Percentiles rank a stretch among this genome's conserved stretches.
Evolutionary conservation across 2,329 filamentous ascomycete species (phyloP).

Genomic region (Trichophyton schoenleinii): DNA sequence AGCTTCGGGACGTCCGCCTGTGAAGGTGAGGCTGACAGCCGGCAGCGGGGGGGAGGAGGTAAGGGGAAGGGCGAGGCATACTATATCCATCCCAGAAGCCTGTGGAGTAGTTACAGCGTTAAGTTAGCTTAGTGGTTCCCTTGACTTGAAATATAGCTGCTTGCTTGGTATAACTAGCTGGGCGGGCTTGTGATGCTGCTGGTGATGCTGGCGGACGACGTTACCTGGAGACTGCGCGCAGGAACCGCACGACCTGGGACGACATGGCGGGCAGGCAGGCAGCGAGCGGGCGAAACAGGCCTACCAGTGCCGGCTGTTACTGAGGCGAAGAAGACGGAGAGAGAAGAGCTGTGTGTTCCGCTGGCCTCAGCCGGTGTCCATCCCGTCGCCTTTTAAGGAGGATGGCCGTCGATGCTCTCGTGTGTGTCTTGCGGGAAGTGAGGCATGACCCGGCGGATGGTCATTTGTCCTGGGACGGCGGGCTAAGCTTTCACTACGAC

Average conservation of each 20-base stretch:
- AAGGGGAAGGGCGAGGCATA: slow-evolving; percentile 20
- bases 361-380: not conserved
- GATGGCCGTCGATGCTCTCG: not conserved
- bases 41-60: not conserved
- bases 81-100: slow-evolving; percentile 63
- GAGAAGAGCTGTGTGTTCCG: not conserved
- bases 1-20: not conserved
- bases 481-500: too few relatives aligned
- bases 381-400: not conserved
- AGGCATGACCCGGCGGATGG: too few relatives aligned
- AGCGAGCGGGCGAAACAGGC: not conserved
- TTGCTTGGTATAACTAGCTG: not conserved
- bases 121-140: too few relatives aligned
- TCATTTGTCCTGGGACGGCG: too few relatives aligned
- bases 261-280: slow-evolving; percentile 15
- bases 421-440: too few relatives aligned
- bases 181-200: not conserved
- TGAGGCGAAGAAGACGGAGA: not conserved
- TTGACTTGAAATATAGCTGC: too few relatives aligned
- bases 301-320: too few relatives aligned
- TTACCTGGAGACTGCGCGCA: slow-evolving; percentile 33
- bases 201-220: slow-evolving; percentile 6
- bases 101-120: slow-evolving; percentile 30
- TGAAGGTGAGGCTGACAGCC: not conserved
- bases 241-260: slow-evolving; percentile 25